Evolutionary conservation across 1,284 basidiomycete species (phyloP).

Genomic region (Trametes sp.): DNA sequence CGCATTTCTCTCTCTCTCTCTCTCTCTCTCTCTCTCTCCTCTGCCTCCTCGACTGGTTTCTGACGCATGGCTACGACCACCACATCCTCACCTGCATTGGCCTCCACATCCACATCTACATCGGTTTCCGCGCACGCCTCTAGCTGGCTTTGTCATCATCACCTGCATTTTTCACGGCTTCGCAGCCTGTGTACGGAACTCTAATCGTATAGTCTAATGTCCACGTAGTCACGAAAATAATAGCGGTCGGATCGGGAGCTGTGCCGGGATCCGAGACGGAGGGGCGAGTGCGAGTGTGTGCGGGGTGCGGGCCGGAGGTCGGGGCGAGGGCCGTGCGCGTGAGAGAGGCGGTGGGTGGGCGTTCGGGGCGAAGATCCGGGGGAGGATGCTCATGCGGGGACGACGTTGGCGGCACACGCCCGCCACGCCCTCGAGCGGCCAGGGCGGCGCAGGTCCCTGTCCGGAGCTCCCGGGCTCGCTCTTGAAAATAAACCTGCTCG

Average conservation of each 20-base stretch:
- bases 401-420: not conserved
- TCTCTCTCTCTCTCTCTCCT: not conserved
- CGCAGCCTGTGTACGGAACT: conserved; percentile 1
- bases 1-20: no score
- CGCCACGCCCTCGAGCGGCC: not conserved
- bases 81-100: not conserved
- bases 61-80: not conserved
- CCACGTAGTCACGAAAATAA: conserved; percentile 14
- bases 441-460: not conserved
- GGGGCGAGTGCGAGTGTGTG: not conserved
- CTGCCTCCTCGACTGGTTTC: no score
- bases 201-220: conserved; percentile 23
- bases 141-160: not conserved
- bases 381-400: not conserved
- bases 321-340: conserved; percentile 5
- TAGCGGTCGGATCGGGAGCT: conserved; percentile 2
- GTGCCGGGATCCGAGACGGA: conserved; percentile 1
- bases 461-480: conserved; percentile 1
- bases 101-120: not conserved
- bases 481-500: conserved; percentile 1
- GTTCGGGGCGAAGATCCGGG: not conserved
- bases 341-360: not conserved
- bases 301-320: conserved; percentile 2
- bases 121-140: not conserved
- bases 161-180: conserved; percentile 1